phyloP scores from a whole-genome alignment of 805 yeast genomes.

The Saturnispora hagleri region DNA sequence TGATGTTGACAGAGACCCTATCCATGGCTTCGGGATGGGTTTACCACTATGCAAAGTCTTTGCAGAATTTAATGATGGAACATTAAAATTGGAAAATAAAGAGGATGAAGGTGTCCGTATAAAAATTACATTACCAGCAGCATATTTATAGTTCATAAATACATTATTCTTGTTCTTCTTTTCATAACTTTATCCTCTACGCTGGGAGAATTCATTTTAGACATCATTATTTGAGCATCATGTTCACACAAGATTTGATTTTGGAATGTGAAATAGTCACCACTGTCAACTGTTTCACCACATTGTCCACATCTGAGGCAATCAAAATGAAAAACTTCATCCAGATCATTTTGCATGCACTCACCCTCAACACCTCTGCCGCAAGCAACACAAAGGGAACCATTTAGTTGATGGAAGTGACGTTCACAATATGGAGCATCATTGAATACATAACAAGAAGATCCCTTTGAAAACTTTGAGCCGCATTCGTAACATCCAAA shows the following conservation, averaged over 20 bases:
- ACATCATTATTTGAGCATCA: conserved; percentile 22
- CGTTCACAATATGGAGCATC: conserved; percentile 76
- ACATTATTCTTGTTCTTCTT: conserved; percentile 27
- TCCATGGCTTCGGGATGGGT: conserved; percentile 29
- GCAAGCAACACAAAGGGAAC: conserved; percentile 67
- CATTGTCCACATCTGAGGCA: conserved; percentile 71
- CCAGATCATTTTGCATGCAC: conserved; percentile 70
- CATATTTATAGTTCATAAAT: conserved; percentile 13
- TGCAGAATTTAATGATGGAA: conserved; percentile 22
- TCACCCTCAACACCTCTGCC: conserved; percentile 77
- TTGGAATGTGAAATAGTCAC: conserved; percentile 47
- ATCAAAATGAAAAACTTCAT: conserved; percentile 62
- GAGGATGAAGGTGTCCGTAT: conserved; percentile 21
- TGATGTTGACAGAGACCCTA: conserved; percentile 18
- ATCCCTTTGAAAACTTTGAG: conserved; percentile 45
- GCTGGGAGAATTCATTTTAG: conserved; percentile 8
- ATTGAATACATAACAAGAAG: conserved; percentile 63
- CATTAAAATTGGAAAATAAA: conserved; percentile 16
- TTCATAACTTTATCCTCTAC: conserved; percentile 19
- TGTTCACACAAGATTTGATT: conserved; percentile 44
- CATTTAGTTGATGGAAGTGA: conserved; percentile 70
- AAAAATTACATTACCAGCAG: conserved; percentile 17
- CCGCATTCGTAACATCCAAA: conserved; percentile 67
- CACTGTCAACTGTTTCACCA: conserved; percentile 32
- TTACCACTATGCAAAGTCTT: conserved; percentile 24